Percentiles rank a stretch among this genome's conserved stretches.
Evolutionary conservation across 345 rosid species (phyloP).

Genomic region (Eucalyptus cloeziana): DNA sequence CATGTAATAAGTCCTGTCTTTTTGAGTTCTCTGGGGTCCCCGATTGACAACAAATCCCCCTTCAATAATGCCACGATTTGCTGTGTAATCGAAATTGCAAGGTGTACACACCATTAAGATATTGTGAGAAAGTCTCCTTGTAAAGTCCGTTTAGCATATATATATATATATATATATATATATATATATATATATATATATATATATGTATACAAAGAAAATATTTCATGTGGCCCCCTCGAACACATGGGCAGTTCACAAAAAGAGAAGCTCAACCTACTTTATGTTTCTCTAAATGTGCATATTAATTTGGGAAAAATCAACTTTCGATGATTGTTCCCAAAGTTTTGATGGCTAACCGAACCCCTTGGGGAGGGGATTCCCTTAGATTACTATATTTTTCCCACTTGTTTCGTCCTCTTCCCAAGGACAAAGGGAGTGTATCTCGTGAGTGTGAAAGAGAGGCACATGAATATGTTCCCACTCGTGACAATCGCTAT

Average conservation of each 20-base stretch:
- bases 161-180: no score
- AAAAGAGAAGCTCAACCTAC: not conserved
- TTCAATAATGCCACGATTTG: constrained; percentile 22
- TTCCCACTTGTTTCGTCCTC: not conserved
- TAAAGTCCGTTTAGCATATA: constrained; percentile 6
- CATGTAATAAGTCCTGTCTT: not conserved
- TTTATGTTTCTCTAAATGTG: not conserved
- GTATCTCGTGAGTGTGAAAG: not conserved
- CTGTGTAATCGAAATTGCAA: constrained; percentile 23
- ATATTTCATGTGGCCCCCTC: constrained; percentile 25
- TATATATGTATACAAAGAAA: not conserved
- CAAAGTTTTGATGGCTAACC: not conserved
- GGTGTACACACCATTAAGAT: constrained; percentile 21
- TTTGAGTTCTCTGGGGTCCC: constrained; percentile 5
- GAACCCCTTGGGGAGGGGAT: not conserved
- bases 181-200: no score
- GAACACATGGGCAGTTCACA: constrained; percentile 39
- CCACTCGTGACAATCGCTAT: not conserved
- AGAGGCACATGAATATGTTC: not conserved
- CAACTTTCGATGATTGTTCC: not conserved
- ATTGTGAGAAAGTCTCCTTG: constrained; percentile 20
- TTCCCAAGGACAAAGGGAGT: not conserved
- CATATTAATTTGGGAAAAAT: not conserved
- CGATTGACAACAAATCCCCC: not conserved
- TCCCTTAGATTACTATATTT: not conserved